Conservation (phyloP, 768 basidiomycete species). For the Boletus pseudo-olivaceus region DNA sequence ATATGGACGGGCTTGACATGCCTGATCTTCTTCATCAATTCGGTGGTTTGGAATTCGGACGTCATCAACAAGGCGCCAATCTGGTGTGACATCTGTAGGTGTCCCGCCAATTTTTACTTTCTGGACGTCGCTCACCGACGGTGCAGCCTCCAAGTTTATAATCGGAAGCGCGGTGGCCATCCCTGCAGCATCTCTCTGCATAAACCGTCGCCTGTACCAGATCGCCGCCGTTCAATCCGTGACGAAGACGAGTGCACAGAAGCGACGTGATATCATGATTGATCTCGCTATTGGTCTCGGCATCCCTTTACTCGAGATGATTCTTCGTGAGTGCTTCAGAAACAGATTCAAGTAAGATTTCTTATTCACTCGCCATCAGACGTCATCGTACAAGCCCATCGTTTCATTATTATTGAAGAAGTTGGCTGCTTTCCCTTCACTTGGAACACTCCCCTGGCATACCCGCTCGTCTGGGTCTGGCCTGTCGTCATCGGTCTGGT, state of each 20-base stretch:
- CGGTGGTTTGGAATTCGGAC: slow-evolving; percentile 50
- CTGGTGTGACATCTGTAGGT: slow-evolving; percentile 66
- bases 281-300: slow-evolving; percentile 46
- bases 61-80: slow-evolving; percentile 39
- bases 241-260: slow-evolving; percentile 45
- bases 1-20: slow-evolving; percentile 40
- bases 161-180: slow-evolving; percentile 12
- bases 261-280: slow-evolving; percentile 37
- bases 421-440: slow-evolving; percentile 44
- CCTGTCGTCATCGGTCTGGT: slow-evolving; percentile 40
- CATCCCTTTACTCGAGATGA: slow-evolving; percentile 45
- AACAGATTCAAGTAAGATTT: no score
- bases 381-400: slow-evolving; percentile 47
- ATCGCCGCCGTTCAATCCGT: slow-evolving; percentile 43
- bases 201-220: slow-evolving; percentile 34
- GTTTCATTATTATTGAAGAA: slow-evolving; percentile 47
- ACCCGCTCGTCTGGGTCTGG: slow-evolving; percentile 34
- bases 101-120: not conserved
- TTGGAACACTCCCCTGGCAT: slow-evolving; percentile 36
- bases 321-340: slow-evolving; percentile 39
- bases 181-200: slow-evolving; percentile 35
- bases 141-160: slow-evolving; percentile 17
- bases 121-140: not conserved
- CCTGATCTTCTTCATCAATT: slow-evolving; percentile 48
- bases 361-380: slow-evolving; percentile 32